Percentiles rank a stretch among this genome's conserved stretches.
phyloP scores from a whole-genome alignment of 2,329 filamentous ascomycete species.

The Epicoccum sorghinum region DNA sequence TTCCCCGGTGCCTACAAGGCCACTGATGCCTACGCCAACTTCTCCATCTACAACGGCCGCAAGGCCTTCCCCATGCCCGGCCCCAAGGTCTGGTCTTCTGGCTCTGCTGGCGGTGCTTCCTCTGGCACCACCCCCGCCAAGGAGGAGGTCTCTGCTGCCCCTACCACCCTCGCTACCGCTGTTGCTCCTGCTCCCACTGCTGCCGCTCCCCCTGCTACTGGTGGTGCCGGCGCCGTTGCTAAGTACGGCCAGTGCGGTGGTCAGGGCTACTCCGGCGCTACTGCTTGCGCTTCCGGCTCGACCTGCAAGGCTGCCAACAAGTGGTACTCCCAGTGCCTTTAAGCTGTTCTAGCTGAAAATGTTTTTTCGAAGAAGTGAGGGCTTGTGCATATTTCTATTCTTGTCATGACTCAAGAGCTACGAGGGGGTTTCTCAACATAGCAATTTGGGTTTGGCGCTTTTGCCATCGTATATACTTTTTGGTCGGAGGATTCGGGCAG shows the following conservation, averaged over 20 bases:
- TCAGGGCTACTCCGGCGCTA: constrained; percentile 19
- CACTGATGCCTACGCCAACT: constrained; percentile 30
- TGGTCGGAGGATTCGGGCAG: background rate
- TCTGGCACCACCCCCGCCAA: constrained; percentile 10
- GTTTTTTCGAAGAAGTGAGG: background rate
- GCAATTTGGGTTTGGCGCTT: background rate
- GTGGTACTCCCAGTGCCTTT: constrained; percentile 27
- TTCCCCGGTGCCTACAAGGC: constrained; percentile 47
- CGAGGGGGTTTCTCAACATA: background rate
- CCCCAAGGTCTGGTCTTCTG: constrained; percentile 23
- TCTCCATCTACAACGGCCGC: constrained; percentile 35
- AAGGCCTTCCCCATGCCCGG: constrained; percentile 27
- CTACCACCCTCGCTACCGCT: constrained; percentile 12
- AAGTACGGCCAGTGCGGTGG: constrained; percentile 26
- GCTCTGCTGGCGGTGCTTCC: constrained; percentile 4
- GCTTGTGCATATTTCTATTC: constrained; percentile 6
- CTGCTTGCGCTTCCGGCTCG: constrained; percentile 21
- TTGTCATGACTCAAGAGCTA: background rate
- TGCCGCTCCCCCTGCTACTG: background rate
- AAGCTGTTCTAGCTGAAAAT: background rate
- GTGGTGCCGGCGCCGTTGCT: constrained; percentile 13
- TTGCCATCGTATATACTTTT: constrained; percentile 1
- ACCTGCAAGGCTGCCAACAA: constrained; percentile 24
- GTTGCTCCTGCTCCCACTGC: background rate
- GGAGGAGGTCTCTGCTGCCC: constrained; percentile 11